Evolutionary conservation across 2,329 filamentous ascomycete genomes (phyloP).

Genomic region (Knoxdaviesia capensis): DNA sequence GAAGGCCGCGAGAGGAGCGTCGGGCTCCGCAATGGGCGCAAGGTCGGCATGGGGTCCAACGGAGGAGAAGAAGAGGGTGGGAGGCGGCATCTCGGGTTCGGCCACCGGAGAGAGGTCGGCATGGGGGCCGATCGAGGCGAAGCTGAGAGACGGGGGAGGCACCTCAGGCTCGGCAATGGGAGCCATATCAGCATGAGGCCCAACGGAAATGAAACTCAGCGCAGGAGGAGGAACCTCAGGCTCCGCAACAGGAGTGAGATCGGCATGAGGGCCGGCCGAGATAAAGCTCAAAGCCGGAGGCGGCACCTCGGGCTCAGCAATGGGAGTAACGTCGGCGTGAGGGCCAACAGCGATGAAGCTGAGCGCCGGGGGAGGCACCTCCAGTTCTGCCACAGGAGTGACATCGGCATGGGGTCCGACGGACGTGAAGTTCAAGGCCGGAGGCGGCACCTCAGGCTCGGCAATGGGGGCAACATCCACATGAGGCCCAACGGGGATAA

Average conservation of each 20-base stretch:
- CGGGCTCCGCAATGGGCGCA: slow-evolving; percentile 10
- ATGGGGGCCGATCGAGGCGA: slow-evolving; percentile 8
- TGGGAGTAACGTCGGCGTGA: slow-evolving; percentile 5
- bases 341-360: too few species aligned
- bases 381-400: neutral
- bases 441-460: neutral
- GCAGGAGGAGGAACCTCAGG: slow-evolving; percentile 10
- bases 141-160: slow-evolving; percentile 7
- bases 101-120: slow-evolving; percentile 7
- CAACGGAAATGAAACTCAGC: slow-evolving; percentile 10
- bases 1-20: neutral
- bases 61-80: slow-evolving; percentile 9
- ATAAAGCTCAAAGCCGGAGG: slow-evolving; percentile 8
- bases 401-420: neutral
- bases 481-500: too few species aligned
- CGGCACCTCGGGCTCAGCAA: slow-evolving; percentile 7
- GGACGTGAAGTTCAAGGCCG: neutral
- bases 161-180: slow-evolving; percentile 13
- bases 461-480: neutral
- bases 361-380: neutral
- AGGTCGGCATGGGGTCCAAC: slow-evolving; percentile 8
- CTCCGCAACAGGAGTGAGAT: slow-evolving; percentile 12
- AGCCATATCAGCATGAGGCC: slow-evolving; percentile 12
- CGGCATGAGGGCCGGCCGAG: slow-evolving; percentile 6
- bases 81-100: neutral